phyloP scores from a whole-genome alignment of 2,329 filamentous ascomycete genomes.

The Colletotrichum sp. region DNA sequence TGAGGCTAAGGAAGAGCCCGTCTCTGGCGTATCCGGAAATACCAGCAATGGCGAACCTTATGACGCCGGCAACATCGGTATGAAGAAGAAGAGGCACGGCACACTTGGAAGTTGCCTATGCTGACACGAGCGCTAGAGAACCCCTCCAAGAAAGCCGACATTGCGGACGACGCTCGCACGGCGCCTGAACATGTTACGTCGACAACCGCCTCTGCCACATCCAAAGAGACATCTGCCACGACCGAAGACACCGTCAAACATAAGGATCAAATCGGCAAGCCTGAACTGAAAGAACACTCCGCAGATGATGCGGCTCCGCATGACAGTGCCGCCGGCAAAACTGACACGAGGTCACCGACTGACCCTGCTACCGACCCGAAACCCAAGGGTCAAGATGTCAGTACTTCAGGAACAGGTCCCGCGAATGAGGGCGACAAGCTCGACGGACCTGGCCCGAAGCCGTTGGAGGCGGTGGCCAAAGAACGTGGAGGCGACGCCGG shows the following conservation, averaged over 20 bases:
- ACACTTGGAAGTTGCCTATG: not conserved
- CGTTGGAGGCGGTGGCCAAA: slow-evolving; percentile 41
- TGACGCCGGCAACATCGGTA: slow-evolving; percentile 78
- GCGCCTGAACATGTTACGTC: not conserved
- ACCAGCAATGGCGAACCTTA: slow-evolving; percentile 75
- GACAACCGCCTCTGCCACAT: not conserved
- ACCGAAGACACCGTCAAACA: not conserved
- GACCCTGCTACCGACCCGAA: slow-evolving; percentile 38
- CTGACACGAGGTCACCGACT: slow-evolving; percentile 44
- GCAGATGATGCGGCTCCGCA: slow-evolving; percentile 18
- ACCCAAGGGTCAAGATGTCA: slow-evolving; percentile 39
- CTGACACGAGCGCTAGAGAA: not conserved
- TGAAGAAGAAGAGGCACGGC: not conserved
- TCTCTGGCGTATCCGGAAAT: slow-evolving; percentile 73
- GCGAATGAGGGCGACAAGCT: slow-evolving; percentile 39
- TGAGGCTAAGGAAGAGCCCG: slow-evolving; percentile 62
- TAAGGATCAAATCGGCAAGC: slow-evolving; percentile 25
- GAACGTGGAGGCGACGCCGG: slow-evolving; percentile 38
- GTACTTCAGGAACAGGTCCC: slow-evolving; percentile 32
- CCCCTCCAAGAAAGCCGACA: not conserved
- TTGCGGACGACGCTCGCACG: not conserved
- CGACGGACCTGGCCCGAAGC: slow-evolving; percentile 48
- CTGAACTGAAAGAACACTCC: slow-evolving; percentile 22
- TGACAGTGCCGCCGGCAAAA: slow-evolving; percentile 35
- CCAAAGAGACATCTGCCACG: not conserved